Percentiles rank a stretch among this genome's conserved stretches.
phyloP scores from a whole-genome alignment of 2,329 filamentous ascomycete species.

The Talaromyces sp. region DNA sequence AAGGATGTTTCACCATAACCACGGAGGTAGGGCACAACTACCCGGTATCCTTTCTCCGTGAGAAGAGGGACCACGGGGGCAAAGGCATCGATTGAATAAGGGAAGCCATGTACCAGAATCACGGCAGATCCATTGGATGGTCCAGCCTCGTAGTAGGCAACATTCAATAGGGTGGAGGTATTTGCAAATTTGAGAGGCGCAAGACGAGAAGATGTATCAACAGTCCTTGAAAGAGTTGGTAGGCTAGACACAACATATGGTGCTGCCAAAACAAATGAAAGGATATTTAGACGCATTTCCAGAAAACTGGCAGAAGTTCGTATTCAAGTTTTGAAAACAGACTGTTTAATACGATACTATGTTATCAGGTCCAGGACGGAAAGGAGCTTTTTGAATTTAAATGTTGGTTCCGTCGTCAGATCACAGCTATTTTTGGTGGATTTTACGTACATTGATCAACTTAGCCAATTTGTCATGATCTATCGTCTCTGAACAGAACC shows the following conservation, averaged over 20 bases:
- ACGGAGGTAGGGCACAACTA: slow-evolving; percentile 23
- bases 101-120: slow-evolving; percentile 22
- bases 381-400: neutral
- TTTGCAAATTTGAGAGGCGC: slow-evolving; percentile 4
- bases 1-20: slow-evolving; percentile 21
- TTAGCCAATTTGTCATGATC: neutral
- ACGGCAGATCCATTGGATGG: slow-evolving; percentile 13
- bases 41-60: slow-evolving; percentile 15
- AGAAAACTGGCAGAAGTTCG: neutral
- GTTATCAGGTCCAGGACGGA: neutral
- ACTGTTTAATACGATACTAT: neutral
- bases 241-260: neutral
- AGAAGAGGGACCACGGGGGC: slow-evolving; percentile 18
- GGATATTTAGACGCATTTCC: neutral
- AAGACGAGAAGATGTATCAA: neutral
- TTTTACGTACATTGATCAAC: neutral
- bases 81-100: slow-evolving; percentile 21
- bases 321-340: neutral
- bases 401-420: neutral
- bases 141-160: slow-evolving; percentile 3
- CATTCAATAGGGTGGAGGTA: slow-evolving; percentile 1
- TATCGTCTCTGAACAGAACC: neutral
- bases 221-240: neutral
- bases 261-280: neutral
- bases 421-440: neutral